These are phyloP conservation scores for Debaryomyces fabryi DNA, from an alignment of 1,139 yeast genomes.

Conservation along the genomic window DNA sequence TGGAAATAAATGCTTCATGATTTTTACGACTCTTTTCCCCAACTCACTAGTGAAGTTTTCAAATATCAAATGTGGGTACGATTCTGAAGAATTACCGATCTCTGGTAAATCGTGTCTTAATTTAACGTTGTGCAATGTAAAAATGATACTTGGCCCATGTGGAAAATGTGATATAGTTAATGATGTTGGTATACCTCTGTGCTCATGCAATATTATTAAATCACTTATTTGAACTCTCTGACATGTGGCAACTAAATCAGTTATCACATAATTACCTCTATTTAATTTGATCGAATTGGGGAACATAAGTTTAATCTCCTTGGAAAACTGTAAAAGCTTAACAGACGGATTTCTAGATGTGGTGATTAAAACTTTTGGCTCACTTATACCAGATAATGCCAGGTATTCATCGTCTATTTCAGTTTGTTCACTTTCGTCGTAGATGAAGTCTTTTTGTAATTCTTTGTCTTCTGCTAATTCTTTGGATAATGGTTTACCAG, in stretches of 20 bases:
- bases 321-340: slow-evolving; percentile 84
- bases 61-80: slow-evolving; percentile 90
- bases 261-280: slow-evolving; percentile 90
- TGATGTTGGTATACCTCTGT: slow-evolving; percentile 97
- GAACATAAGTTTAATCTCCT: slow-evolving; percentile 84
- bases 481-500: slow-evolving; percentile 87
- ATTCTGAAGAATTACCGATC: slow-evolving; percentile 86
- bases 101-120: slow-evolving; percentile 89
- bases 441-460: slow-evolving; percentile 78
- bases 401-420: slow-evolving; percentile 87
- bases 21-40: slow-evolving; percentile 80
- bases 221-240: slow-evolving; percentile 72
- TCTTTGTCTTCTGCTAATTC: slow-evolving; percentile 87
- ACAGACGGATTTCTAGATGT: slow-evolving; percentile 92
- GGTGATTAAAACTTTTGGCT: slow-evolving; percentile 91
- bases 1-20: slow-evolving; percentile 88
- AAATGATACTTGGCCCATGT: slow-evolving; percentile 95
- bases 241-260: slow-evolving; percentile 84
- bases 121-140: slow-evolving; percentile 92
- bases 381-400: slow-evolving; percentile 82
- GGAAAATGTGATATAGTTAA: slow-evolving; percentile 93
- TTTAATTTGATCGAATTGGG: slow-evolving; percentile 89
- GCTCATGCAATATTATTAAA: slow-evolving; percentile 86
- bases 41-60: slow-evolving; percentile 85
- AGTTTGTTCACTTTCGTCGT: slow-evolving; percentile 74